Evolutionary conservation across 164 flowering plant genomes (phyloP).

Genomic region (Berberis vulgaris): DNA sequence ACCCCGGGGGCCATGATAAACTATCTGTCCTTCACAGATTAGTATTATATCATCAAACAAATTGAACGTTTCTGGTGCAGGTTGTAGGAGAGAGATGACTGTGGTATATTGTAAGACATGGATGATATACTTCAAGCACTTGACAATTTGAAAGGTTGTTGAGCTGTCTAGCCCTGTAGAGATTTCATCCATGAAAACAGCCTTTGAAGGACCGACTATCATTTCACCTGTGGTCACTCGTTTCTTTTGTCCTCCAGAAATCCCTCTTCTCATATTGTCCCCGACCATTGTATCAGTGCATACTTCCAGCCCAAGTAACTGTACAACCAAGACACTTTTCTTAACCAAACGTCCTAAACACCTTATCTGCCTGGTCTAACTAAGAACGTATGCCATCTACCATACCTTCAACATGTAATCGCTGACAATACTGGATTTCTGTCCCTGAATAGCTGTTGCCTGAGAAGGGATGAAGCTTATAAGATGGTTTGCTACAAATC

Average conservation of each 20-base stretch:
- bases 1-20: slow-evolving; percentile 37
- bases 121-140: slow-evolving; percentile 44
- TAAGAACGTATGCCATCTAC: too few species aligned
- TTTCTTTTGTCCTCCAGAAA: slow-evolving; percentile 49
- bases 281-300: slow-evolving; percentile 47
- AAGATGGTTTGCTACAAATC: too few species aligned
- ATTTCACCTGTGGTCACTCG: slow-evolving; percentile 55
- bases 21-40: slow-evolving; percentile 44
- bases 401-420: too few species aligned
- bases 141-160: slow-evolving; percentile 50
- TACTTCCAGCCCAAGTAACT: slow-evolving; percentile 42
- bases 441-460: too few species aligned
- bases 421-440: too few species aligned
- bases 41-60: slow-evolving; percentile 55
- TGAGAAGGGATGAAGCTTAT: too few species aligned
- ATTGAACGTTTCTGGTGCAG: slow-evolving; percentile 55
- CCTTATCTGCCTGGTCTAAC: too few species aligned
- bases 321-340: background rate
- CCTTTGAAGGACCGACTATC: slow-evolving; percentile 61
- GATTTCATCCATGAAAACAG: slow-evolving; percentile 60
- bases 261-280: slow-evolving; percentile 50
- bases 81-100: slow-evolving; percentile 56
- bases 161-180: slow-evolving; percentile 70
- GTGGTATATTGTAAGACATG: slow-evolving; percentile 46
- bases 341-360: too few species aligned